phyloP scores from a whole-genome alignment of 495 filamentous ascomycete genomes.

The Mytilinidion resinicola region DNA sequence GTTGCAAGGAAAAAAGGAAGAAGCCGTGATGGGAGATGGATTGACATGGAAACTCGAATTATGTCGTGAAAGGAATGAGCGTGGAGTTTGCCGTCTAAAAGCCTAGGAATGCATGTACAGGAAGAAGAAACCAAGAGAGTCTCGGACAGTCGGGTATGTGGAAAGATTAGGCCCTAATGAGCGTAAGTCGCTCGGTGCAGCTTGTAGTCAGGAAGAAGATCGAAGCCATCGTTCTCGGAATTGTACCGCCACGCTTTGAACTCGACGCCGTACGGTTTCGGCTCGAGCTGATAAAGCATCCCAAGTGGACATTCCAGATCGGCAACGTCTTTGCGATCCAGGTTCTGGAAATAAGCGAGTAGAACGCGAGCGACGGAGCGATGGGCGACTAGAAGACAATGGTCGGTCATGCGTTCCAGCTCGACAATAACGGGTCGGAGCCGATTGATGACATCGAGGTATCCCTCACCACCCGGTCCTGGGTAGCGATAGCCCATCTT shows the following conservation, averaged over 20 bases:
- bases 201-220: slow-evolving; percentile 70
- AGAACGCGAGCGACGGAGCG: slow-evolving; percentile 85
- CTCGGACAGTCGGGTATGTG: too few species aligned
- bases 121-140: too few species aligned
- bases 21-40: too few species aligned
- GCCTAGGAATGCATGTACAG: too few species aligned
- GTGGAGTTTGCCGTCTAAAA: too few species aligned
- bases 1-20: too few species aligned
- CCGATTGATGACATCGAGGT: slow-evolving; percentile 93
- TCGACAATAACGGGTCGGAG: slow-evolving; percentile 94
- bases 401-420: slow-evolving; percentile 92
- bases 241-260: slow-evolving; percentile 93
- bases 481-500: slow-evolving; percentile 94
- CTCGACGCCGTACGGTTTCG: slow-evolving; percentile 95
- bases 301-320: slow-evolving; percentile 89
- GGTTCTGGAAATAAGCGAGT: slow-evolving; percentile 90
- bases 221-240: slow-evolving; percentile 66
- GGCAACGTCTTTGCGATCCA: slow-evolving; percentile 83
- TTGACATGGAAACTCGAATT: too few species aligned
- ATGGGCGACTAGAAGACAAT: slow-evolving; percentile 84
- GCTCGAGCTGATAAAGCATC: slow-evolving; percentile 86
- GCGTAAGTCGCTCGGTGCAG: slow-evolving; percentile 32
- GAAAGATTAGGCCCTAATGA: background rate
- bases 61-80: too few species aligned
- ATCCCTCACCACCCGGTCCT: slow-evolving; percentile 90